Base-by-base conservation (phyloP, 257 asterid genomes). In the Gentiana dahurica region DNA sequence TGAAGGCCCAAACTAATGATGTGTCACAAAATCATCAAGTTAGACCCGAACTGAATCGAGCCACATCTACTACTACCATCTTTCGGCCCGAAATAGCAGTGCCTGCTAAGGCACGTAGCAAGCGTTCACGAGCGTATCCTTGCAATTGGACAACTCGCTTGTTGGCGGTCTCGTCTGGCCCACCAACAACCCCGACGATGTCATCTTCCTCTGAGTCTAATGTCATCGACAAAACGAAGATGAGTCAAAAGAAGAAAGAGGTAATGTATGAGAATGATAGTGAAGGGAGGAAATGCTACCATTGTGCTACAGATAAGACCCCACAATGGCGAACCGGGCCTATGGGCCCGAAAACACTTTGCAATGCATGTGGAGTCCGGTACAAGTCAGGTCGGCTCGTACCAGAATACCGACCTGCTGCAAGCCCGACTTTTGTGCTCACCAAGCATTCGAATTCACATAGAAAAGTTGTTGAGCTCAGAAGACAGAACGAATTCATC, bases 271-370 rank as follows among this genome's bases (percentile, higher is more conserved):
- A 79, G 0, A 68, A 49, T 37, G 67, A 60, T 60, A 48, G 61
- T 51, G 94, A 78, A 39, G 90, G 90, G 9, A 62, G 97, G 63
- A 81, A 61, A 71, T 89, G 97, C 80, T 87, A 83, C 32, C 97
- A 89, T 43, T 89, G 97, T 66, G 93, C 94, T 53, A 86, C 95
- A 1, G 94, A 89, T 73, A 89, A 89, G 80, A 89, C 97, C 43
- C 97, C 97, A 3, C 97, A 89, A 55, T 86, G 97, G 97, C 59
- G 97, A 49, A 89, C 95, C 2, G 97, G 97, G 56, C 95, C 97
- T 34, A 60, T 79, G 93, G 97, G 97, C 37, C 97, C 97, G 15
- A 89, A 89, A 71, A 89, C 97, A 1, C 85, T 86, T 10, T 89
- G 97, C 66, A 89, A 89, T 32, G 97, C 97, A 1, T 89, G 97